These are phyloP conservation scores for Gynostemma pentaphyllum DNA, from an alignment of 306 rosid genomes.

Conservation along the genomic window DNA sequence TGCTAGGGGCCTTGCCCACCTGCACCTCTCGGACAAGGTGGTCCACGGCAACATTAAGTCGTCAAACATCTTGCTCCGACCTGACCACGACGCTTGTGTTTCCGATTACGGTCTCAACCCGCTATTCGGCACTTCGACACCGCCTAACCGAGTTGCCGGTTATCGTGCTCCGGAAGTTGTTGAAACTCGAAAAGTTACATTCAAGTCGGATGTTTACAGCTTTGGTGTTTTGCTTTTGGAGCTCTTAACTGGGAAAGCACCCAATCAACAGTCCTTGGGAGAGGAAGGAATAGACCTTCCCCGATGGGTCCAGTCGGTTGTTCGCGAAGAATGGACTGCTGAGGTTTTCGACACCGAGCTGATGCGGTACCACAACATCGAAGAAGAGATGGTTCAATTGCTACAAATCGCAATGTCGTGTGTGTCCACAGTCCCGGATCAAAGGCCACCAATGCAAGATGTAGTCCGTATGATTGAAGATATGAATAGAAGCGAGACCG, in stretches of 20 bases:
- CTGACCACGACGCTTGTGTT: slow-evolving; percentile 47
- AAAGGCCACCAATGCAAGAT: slow-evolving; percentile 67
- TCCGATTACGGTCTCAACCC: slow-evolving; percentile 80
- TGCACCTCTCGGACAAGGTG: slow-evolving; percentile 69
- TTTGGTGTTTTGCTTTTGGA: slow-evolving; percentile 77
- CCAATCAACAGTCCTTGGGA: slow-evolving; percentile 83
- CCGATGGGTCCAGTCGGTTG: slow-evolving; percentile 96
- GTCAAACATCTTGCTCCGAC: slow-evolving; percentile 72
- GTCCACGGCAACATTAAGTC: slow-evolving; percentile 90
- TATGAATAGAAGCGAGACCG: slow-evolving; percentile 66
- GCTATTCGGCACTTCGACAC: slow-evolving; percentile 46
- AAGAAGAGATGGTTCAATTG: slow-evolving; percentile 95
- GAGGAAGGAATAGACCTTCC: slow-evolving; percentile 94
- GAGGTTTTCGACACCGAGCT: slow-evolving; percentile 90
- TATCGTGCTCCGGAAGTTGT: slow-evolving; percentile 78
- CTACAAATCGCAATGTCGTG: slow-evolving; percentile 91
- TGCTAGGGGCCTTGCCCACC: slow-evolving; percentile 60
- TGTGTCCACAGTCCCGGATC: slow-evolving; percentile 84
- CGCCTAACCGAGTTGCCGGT: slow-evolving; percentile 70
- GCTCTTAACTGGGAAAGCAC: slow-evolving; percentile 85
- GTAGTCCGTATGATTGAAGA: slow-evolving; percentile 94
- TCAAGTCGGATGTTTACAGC: slow-evolving; percentile 93
- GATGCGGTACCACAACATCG: slow-evolving; percentile 83
- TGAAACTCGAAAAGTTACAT: slow-evolving; percentile 66
- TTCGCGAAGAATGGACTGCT: slow-evolving; percentile 96